phyloP scores from a whole-genome alignment of 306 rosid species.

The Fragaria ananassa region DNA sequence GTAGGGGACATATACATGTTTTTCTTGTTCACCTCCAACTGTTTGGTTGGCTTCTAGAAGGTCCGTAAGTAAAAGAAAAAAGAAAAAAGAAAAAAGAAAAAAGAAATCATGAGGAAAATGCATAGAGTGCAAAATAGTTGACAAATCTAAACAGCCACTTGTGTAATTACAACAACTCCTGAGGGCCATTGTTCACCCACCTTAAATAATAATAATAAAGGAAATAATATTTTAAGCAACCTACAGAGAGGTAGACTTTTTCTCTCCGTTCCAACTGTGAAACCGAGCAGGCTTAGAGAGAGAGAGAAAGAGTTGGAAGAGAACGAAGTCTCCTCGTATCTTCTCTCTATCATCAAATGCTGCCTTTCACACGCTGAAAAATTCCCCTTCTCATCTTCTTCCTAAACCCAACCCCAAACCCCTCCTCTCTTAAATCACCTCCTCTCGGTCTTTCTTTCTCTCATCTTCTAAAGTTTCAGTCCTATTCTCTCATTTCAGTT shows the following conservation, averaged over 20 bases:
- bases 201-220: too few species aligned
- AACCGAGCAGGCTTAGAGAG: conserved; percentile 4
- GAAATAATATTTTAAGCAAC: too few species aligned
- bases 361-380: conserved; percentile 29
- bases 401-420: conserved; percentile 9
- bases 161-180: background rate
- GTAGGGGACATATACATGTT: background rate
- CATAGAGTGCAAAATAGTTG: too few species aligned
- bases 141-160: background rate
- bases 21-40: too few species aligned
- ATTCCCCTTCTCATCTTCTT: conserved; percentile 23
- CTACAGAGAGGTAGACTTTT: background rate
- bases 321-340: conserved; percentile 30
- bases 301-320: conserved; percentile 7
- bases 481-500: background rate
- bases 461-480: background rate
- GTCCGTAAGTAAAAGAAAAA: background rate
- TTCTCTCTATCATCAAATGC: conserved; percentile 3
- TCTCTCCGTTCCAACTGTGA: background rate
- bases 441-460: background rate
- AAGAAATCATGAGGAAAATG: too few species aligned
- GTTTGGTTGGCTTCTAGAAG: conserved; percentile 29
- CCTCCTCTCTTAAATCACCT: conserved; percentile 8
- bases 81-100: too few species aligned
- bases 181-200: background rate